Evolutionary conservation across 1,139 yeast genomes (phyloP).

Genomic region (Yamadazyma sp.): DNA sequence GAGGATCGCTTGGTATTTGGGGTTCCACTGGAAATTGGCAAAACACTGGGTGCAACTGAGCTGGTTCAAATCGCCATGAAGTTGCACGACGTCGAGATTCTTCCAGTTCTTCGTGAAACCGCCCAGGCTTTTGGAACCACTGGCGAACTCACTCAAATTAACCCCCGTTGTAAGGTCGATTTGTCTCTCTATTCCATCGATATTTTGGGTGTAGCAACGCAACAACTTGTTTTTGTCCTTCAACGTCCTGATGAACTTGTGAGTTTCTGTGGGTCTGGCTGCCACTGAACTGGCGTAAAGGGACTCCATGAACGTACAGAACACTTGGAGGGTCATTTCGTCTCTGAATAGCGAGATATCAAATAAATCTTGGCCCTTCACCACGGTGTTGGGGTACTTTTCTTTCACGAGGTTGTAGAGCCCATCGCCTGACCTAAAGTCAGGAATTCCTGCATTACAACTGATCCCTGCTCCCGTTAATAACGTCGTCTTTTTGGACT

Average conservation of each 20-base stretch:
- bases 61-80: slow-evolving; percentile 85
- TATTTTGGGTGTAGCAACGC: slow-evolving; percentile 83
- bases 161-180: slow-evolving; percentile 48
- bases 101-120: slow-evolving; percentile 53
- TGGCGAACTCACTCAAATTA: slow-evolving; percentile 29
- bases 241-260: slow-evolving; percentile 66
- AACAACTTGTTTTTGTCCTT: slow-evolving; percentile 67
- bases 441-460: slow-evolving; percentile 96
- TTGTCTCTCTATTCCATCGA: slow-evolving; percentile 47
- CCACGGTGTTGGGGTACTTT: slow-evolving; percentile 59
- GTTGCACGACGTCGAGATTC: slow-evolving; percentile 72
- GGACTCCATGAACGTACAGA: slow-evolving; percentile 80
- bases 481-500: slow-evolving; percentile 53
- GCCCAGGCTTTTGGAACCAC: slow-evolving; percentile 8
- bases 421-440: slow-evolving; percentile 83
- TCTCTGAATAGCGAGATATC: slow-evolving; percentile 80
- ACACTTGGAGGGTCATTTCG: slow-evolving; percentile 59
- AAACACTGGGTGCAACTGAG: slow-evolving; percentile 74
- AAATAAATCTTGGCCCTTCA: slow-evolving; percentile 86
- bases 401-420: slow-evolving; percentile 72
- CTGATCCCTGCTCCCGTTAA: slow-evolving; percentile 96
- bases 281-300: slow-evolving; percentile 59
- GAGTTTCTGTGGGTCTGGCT: slow-evolving; percentile 85
- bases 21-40: slow-evolving; percentile 60
- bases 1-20: slow-evolving; percentile 43